Evolutionary conservation across 768 basidiomycete species (phyloP).

Genomic region (Hygrocybe punicea): DNA sequence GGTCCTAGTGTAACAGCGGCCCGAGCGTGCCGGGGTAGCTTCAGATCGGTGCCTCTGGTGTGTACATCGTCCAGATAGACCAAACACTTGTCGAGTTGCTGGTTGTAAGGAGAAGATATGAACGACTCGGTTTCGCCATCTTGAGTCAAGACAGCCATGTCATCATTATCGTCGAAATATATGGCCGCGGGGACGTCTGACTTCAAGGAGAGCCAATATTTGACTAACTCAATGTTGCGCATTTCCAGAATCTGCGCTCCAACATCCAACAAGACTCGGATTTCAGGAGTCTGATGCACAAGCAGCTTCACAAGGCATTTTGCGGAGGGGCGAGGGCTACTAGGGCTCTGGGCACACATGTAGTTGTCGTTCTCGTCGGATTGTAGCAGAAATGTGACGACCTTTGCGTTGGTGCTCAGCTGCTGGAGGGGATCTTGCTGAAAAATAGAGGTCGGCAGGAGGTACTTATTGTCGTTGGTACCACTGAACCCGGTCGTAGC

Average conservation of each 20-base stretch:
- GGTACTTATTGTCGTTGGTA: constrained; percentile 48
- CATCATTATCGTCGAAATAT: constrained; percentile 39
- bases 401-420: constrained; percentile 47
- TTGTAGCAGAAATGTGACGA: constrained; percentile 37
- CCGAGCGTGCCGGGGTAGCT: constrained; percentile 38
- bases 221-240: constrained; percentile 40
- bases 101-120: constrained; percentile 35
- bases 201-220: constrained; percentile 38
- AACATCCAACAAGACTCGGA: constrained; percentile 53
- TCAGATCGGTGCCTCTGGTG: constrained; percentile 52
- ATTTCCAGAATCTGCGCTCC: constrained; percentile 57
- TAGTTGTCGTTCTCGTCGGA: constrained; percentile 42
- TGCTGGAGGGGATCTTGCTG: constrained; percentile 41
- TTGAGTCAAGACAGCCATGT: constrained; percentile 33
- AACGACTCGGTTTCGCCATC: constrained; percentile 37
- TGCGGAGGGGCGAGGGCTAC: constrained; percentile 20
- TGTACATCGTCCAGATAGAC: constrained; percentile 56
- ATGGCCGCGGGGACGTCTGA: constrained; percentile 38
- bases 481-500: constrained; percentile 53
- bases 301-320: constrained; percentile 32
- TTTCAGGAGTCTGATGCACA: constrained; percentile 31
- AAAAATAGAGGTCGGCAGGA: constrained; percentile 36
- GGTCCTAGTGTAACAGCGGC: constrained; percentile 48
- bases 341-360: constrained; percentile 19
- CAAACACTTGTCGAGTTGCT: constrained; percentile 38